Evolutionary conservation across 23 red algal genomes (phyloP).

Genomic region (Chondrus crispus): DNA sequence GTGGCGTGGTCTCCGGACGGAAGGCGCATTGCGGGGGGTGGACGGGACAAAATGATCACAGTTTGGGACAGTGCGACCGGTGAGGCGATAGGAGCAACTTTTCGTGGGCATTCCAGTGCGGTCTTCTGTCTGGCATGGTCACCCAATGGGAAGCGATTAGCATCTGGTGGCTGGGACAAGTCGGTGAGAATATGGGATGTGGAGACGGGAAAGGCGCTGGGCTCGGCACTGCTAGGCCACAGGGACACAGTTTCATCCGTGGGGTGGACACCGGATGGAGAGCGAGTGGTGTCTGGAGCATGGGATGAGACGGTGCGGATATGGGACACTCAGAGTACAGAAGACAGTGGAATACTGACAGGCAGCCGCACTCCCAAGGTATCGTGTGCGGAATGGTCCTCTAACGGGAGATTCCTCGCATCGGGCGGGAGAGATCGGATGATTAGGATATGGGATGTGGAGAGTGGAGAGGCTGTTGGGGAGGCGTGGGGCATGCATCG

Average conservation of each 20-base stretch:
- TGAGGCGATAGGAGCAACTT: background rate
- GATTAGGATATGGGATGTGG: background rate
- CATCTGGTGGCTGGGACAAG: background rate
- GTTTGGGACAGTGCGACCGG: background rate
- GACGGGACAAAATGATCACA: background rate
- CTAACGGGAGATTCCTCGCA: background rate
- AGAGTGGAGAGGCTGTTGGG: background rate
- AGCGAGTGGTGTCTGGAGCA: background rate
- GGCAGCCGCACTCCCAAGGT: background rate
- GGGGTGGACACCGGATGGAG: background rate
- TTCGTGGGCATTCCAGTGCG: background rate
- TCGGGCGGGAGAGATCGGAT: background rate
- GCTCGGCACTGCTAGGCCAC: background rate
- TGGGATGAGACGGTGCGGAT: background rate
- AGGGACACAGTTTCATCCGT: background rate
- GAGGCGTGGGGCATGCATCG: background rate
- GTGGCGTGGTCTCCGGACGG: background rate
- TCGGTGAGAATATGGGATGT: background rate
- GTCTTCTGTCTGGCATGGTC: background rate
- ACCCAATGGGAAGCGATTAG: background rate
- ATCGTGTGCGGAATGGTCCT: background rate
- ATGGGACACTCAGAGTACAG: background rate
- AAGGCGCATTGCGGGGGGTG: background rate
- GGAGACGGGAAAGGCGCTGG: background rate
- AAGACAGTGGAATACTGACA: too few relatives aligned